Evolutionary conservation across 2,329 filamentous ascomycete genomes (phyloP).

Genomic region (Colletotrichum eremochloae): DNA sequence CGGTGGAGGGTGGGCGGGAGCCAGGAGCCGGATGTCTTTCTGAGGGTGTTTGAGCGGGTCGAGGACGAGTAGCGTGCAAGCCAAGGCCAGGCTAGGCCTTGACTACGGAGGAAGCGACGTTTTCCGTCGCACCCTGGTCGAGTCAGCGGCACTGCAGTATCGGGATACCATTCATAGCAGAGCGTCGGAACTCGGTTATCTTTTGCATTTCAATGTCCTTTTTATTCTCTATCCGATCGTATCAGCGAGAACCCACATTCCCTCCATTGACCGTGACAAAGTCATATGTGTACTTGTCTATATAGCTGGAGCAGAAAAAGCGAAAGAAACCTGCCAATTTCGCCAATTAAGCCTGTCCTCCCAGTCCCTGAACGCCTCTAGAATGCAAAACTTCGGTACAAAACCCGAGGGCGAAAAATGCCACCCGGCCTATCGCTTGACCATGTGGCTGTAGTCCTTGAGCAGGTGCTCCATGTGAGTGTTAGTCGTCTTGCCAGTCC

Average conservation of each 20-base stretch:
- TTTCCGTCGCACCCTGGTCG: background rate
- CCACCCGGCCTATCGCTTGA: constrained; percentile 52
- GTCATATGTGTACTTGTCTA: constrained; percentile 10
- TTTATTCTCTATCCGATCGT: background rate
- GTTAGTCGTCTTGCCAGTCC: constrained; percentile 86
- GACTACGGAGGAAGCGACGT: background rate
- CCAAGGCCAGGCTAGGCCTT: no score
- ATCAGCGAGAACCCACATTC: background rate
- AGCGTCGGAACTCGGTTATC: constrained; percentile 1
- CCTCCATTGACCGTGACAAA: constrained; percentile 13
- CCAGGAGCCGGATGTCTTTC: constrained; percentile 75
- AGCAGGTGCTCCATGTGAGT: constrained; percentile 87
- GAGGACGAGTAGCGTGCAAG: constrained; percentile 38
- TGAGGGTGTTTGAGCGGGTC: constrained; percentile 75
- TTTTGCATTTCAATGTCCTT: constrained; percentile 8
- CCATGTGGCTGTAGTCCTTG: constrained; percentile 74
- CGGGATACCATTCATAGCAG: background rate
- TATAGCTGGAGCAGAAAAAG: constrained; percentile 24
- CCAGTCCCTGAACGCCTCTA: constrained; percentile 21
- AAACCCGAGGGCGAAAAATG: background rate
- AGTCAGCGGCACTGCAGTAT: constrained; percentile 8
- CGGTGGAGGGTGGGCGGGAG: constrained; percentile 78
- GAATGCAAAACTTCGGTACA: constrained; percentile 23
- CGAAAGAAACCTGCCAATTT: constrained; percentile 21
- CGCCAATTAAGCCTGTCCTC: background rate